Conservation (phyloP, 2,329 filamentous ascomycete species). For the Aspergillus pseudoviridinutans region DNA sequence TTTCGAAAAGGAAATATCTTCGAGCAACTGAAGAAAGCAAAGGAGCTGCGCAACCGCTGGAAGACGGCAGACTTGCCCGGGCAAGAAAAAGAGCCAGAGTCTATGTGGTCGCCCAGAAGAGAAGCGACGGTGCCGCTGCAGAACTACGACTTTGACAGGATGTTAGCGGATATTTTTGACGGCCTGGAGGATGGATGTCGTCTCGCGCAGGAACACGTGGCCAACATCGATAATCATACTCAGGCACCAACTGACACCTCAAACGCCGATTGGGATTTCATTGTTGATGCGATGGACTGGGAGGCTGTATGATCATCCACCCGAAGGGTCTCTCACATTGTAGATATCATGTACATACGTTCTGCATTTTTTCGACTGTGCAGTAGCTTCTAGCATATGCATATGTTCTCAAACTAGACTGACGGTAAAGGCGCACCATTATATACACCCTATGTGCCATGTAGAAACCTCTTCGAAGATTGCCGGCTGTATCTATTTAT, state of each 20-base stretch:
- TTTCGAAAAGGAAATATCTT: slow-evolving; percentile 55
- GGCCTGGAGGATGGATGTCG: slow-evolving; percentile 58
- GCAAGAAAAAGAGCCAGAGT: slow-evolving; percentile 21
- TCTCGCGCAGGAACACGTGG: slow-evolving; percentile 48
- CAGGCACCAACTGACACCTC: slow-evolving; percentile 16
- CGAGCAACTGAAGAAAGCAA: slow-evolving; percentile 60
- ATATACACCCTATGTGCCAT: too few relatives aligned
- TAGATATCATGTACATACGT: neutral
- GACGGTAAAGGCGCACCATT: too few relatives aligned
- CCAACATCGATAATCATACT: slow-evolving; percentile 17
- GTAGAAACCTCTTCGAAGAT: too few relatives aligned
- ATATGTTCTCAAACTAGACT: too few relatives aligned
- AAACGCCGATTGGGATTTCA: slow-evolving; percentile 53
- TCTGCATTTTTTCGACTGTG: neutral
- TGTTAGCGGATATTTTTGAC: slow-evolving; percentile 54
- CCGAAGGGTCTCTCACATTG: neutral
- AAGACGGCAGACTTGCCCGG: slow-evolving; percentile 58
- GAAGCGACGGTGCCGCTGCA: slow-evolving; percentile 43
- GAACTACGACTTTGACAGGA: slow-evolving; percentile 59
- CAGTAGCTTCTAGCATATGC: too few relatives aligned
- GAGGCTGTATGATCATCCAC: slow-evolving; percentile 33
- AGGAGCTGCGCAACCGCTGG: slow-evolving; percentile 69
- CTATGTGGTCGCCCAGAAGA: slow-evolving; percentile 18
- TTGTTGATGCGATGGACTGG: slow-evolving; percentile 60
- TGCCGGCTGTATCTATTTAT: too few relatives aligned